Base-by-base conservation (phyloP, 139 green algal genomes). In the Chlamydomonas sphaeroides region DNA sequence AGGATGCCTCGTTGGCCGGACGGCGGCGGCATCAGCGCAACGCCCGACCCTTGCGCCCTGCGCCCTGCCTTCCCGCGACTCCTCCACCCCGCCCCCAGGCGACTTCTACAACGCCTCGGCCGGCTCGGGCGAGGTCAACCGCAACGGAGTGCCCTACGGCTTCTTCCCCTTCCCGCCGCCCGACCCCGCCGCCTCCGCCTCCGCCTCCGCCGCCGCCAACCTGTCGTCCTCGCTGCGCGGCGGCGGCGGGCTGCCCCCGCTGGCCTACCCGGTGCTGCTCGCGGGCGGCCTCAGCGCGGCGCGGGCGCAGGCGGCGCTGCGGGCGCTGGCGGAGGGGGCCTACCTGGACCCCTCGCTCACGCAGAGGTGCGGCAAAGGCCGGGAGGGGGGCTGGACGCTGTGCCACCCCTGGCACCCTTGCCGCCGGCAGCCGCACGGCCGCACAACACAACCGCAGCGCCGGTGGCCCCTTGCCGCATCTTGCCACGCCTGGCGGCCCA, bases 261-360 rank as follows among this genome's bases (percentile, higher is more conserved):
- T 14, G 23, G 61, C n/a, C 75, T 82, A 82, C n/a, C 75, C 75
- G 8, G 15, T 82, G 39, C 62, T 82, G 42, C 23, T 82, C 10
- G 61, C 62, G 42, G 70, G 20, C 1, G 25, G 41, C 4, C 42
- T 83, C 5, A 53, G 30, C 1, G 33, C 18, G 32, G 2, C 2
- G 14, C 62, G 76, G 23, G 17, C 68, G 23, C 32, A 21, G 26
- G 15, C 42, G 33, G 32, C 68, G 42, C 42, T 83, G 33, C 1
- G 42, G 42, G 76, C 76, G 26, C 45, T 83, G 23, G 14, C 26
- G 32, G 33, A 65, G 32, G 76, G 76, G 2, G 76, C 57, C 28
- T 83, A 83, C 62, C 76, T 83, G 32, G 63, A 73, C 45, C 6
- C 45, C 1, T 5, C 53, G 4, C 21, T 74, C 0, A 83, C 76